phyloP scores from a whole-genome alignment of 75 land plant species.

The Pinus albicaulis region DNA sequence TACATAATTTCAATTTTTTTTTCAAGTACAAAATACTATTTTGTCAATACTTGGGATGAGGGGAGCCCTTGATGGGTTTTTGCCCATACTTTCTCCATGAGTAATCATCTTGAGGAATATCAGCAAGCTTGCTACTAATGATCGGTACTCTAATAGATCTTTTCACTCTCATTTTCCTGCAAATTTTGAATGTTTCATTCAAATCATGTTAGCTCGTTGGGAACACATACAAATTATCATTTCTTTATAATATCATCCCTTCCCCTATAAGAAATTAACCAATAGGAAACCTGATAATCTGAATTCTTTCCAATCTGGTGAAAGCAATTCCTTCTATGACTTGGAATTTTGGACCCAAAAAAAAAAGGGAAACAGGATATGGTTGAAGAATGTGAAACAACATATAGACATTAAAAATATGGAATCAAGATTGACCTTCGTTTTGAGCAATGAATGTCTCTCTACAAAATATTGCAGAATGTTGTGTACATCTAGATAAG shows the following conservation, averaged over 20 bases:
- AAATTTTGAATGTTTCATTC: not conserved
- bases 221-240: not conserved
- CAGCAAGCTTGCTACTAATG: conserved; percentile 71
- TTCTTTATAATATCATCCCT: not conserved
- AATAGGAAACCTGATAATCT: not conserved
- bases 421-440: conserved; percentile 44
- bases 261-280: too few species aligned
- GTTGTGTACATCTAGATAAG: too few species aligned
- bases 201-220: not conserved
- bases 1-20: not conserved
- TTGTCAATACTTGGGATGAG: conserved; percentile 70
- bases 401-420: not conserved
- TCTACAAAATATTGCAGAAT: too few species aligned
- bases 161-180: conserved; percentile 62
- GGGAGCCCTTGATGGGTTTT: conserved; percentile 94
- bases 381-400: not conserved
- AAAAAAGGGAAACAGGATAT: not conserved
- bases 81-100: conserved; percentile 93
- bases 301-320: not conserved
- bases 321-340: not conserved
- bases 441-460: conserved; percentile 90
- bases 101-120: conserved; percentile 85
- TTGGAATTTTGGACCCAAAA: not conserved
- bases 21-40: not conserved
- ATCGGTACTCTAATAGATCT: conserved; percentile 70